A percentile compares a stretch with the other conserved stretches of the same genome.
These are phyloP conservation scores for Euclidium syriacum DNA, from an alignment of 345 rosid genomes.

Conservation along the genomic window DNA sequence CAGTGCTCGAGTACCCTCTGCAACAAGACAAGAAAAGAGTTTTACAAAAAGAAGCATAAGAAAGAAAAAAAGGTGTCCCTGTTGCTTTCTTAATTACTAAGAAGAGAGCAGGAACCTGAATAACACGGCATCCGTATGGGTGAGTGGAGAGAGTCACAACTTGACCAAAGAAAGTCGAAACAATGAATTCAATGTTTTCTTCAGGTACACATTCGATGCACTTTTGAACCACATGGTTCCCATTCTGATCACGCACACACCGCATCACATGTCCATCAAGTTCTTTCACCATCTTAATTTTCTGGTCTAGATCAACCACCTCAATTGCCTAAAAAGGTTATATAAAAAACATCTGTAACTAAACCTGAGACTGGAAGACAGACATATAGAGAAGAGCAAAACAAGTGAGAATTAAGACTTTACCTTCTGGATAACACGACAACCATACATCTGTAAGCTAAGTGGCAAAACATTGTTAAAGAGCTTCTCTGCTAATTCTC, in stretches of 20 bases:
- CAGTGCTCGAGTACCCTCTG: conserved; percentile 67
- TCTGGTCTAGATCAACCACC: conserved; percentile 61
- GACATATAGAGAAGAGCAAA: neutral
- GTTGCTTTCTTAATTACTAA: neutral
- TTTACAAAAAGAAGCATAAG: neutral
- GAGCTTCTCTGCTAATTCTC: conserved; percentile 52
- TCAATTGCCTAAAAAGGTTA: conserved; percentile 44
- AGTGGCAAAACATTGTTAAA: conserved; percentile 49
- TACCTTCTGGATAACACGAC: conserved; percentile 73
- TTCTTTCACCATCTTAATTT: conserved; percentile 56
- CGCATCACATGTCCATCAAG: conserved; percentile 56
- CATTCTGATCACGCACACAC: conserved; percentile 71
- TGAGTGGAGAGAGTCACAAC: conserved; percentile 58
- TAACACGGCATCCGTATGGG: conserved; percentile 68
- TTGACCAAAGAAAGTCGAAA: conserved; percentile 44
- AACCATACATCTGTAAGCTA: conserved; percentile 69
- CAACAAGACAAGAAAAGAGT: conserved; percentile 4
- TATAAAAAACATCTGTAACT: neutral
- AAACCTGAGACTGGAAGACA: neutral
- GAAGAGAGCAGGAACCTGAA: conserved; percentile 38
- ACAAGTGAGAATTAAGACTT: neutral
- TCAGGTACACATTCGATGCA: conserved; percentile 66
- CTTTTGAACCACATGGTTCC: conserved; percentile 72
- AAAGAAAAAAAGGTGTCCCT: neutral
- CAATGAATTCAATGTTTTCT: conserved; percentile 45